Conservation (phyloP, 148 eudicot species). For the Heliosperma pusillum region DNA sequence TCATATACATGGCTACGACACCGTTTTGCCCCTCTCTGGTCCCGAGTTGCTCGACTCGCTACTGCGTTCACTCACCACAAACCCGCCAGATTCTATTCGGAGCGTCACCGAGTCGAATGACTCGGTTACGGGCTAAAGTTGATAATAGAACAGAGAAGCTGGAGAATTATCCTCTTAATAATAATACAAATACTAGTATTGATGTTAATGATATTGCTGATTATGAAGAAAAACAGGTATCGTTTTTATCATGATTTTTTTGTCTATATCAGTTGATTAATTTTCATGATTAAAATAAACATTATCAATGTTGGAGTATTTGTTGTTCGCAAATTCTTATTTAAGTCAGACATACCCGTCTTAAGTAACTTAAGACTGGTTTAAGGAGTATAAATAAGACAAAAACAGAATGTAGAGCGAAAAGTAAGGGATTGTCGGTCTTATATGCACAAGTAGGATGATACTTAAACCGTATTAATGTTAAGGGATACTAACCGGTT, state of each 20-base stretch:
- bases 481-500: too few relatives aligned
- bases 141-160: constrained; percentile 29
- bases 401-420: too few relatives aligned
- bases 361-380: too few relatives aligned
- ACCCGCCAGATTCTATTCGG: constrained; percentile 10
- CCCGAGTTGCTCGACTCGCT: neutral
- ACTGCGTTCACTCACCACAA: neutral
- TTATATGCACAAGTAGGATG: too few relatives aligned
- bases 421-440: too few relatives aligned
- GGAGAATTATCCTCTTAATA: constrained; percentile 2
- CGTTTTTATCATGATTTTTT: neutral
- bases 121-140: constrained; percentile 21
- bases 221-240: constrained; percentile 20
- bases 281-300: too few relatives aligned
- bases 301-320: too few relatives aligned
- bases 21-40: constrained; percentile 16
- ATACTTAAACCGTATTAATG: too few relatives aligned
- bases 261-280: too few relatives aligned
- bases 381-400: too few relatives aligned
- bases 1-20: constrained; percentile 20
- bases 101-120: neutral
- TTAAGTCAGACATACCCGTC: too few relatives aligned
- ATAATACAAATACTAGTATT: neutral
- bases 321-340: too few relatives aligned
- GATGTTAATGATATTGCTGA: neutral